Evolutionary conservation across 169 alveolate genomes (phyloP), one percentile per base, ranked within the genome.

Genomic region (Plasmodium relictum): DNA sequence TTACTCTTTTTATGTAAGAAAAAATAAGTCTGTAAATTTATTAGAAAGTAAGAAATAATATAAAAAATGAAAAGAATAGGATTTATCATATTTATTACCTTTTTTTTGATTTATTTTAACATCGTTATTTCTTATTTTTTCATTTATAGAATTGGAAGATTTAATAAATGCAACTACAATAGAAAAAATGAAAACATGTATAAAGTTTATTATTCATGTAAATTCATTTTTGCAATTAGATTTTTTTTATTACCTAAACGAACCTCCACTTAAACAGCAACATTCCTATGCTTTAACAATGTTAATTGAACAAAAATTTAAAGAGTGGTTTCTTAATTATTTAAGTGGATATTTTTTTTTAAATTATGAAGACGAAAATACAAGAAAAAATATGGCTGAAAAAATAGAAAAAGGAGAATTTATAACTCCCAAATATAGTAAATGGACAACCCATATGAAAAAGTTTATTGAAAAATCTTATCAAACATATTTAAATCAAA

Each of bases 171-270:
- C 48, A 3, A 61, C 62, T n/a, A 45, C 37, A 16, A 31, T 78
- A 14, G 89, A 78, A 44, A 78, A 78, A 39, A 39, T 78, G 68
- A 78, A 78, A 58, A 78, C 62, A 14, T 63, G 89, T 8, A 65
- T 78, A 52, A 6, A 22, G 7, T 78, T 78, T 6, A n/a, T 63
- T 10, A 24, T 78, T 10, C 89, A 78, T n/a, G 70, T 78, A 18
- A 78, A 39, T 56, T 31, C 89, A 52, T n/a, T 78, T 6, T 58
- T 78, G 12, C 89, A 78, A 16, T 18, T 78, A 42, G 89, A 78
- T 20, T 78, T 78, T 54, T 78, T 78, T 24, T 63, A 65, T 16
- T 78, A 78, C 44, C 70, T 78, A 12, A 78, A 78, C 45, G 89
- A 78, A 42, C 62, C 70, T 1, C 89, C 89, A 0, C 5, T 66